Percentiles rank a stretch among this genome's conserved stretches.
Conservation (phyloP, 1,284 basidiomycete species). For the Thelephora terrestris region DNA sequence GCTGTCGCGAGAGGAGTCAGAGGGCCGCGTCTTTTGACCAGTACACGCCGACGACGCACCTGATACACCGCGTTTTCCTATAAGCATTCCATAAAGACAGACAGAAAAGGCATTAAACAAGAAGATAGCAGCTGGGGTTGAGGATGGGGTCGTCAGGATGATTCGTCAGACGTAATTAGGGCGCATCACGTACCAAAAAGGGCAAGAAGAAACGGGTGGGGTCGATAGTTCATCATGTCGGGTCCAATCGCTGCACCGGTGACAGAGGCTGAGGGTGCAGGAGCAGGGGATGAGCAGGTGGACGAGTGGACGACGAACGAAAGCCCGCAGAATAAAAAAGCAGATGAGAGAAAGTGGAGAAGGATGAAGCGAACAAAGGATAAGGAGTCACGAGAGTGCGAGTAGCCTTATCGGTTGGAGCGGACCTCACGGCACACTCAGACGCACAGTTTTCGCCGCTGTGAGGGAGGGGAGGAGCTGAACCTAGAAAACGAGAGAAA, state of each 20-base stretch:
- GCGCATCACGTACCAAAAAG: neutral
- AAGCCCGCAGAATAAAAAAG: neutral
- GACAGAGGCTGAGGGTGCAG: neutral
- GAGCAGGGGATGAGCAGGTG: neutral
- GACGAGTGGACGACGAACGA: neutral
- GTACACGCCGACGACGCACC: neutral
- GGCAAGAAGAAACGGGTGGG: neutral
- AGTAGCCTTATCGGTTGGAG: no score
- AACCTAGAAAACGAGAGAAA: no score
- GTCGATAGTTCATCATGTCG: neutral
- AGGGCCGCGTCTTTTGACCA: neutral
- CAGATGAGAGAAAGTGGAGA: neutral
- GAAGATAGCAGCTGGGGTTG: neutral
- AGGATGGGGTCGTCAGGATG: neutral
- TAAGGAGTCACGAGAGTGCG: neutral
- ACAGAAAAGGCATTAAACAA: neutral
- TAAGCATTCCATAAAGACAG: neutral
- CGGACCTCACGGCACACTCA: no score
- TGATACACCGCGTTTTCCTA: neutral
- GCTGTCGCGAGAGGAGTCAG: neutral
- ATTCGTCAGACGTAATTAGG: neutral
- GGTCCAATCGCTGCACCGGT: neutral
- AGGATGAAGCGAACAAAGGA: neutral
- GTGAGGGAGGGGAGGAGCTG: no score
- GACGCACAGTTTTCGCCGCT: no score